A percentile compares a stretch with the other conserved stretches of the same genome.
Conservation (phyloP, 2,329 filamentous ascomycete genomes). For the Monilinia polystroma region DNA sequence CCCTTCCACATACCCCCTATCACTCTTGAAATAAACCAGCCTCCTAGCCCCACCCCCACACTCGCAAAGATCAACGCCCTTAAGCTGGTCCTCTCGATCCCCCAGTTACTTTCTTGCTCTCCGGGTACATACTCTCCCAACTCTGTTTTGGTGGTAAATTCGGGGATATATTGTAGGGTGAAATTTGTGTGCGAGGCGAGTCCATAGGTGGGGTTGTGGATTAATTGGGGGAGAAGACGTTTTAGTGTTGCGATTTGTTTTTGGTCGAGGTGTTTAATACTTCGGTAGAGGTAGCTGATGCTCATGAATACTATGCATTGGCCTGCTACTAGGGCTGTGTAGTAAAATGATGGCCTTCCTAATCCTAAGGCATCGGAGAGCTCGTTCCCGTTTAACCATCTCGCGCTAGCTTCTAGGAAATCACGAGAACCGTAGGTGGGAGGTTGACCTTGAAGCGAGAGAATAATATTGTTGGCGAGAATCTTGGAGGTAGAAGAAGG, state of each 20-base stretch:
- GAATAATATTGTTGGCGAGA: slow-evolving; percentile 74
- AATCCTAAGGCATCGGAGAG: slow-evolving; percentile 56
- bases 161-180: slow-evolving; percentile 69
- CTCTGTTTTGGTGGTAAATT: slow-evolving; percentile 46
- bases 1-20: not conserved
- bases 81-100: slow-evolving; percentile 50
- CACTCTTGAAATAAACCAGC: not conserved
- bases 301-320: slow-evolving; percentile 36
- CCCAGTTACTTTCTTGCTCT: slow-evolving; percentile 34
- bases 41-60: slow-evolving; percentile 33
- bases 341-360: slow-evolving; percentile 32
- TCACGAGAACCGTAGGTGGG: slow-evolving; percentile 64
- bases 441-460: slow-evolving; percentile 62
- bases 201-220: slow-evolving; percentile 42
- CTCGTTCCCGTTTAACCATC: slow-evolving; percentile 68
- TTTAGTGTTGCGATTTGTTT: slow-evolving; percentile 48
- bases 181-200: slow-evolving; percentile 64
- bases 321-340: slow-evolving; percentile 33
- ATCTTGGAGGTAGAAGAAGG: slow-evolving; percentile 62
- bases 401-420: slow-evolving; percentile 65
- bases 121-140: slow-evolving; percentile 37
- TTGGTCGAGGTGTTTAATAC: slow-evolving; percentile 47
- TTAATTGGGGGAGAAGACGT: not conserved
- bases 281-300: slow-evolving; percentile 48
- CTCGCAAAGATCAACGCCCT: slow-evolving; percentile 44